phyloP scores from a whole-genome alignment of 768 basidiomycete genomes.

The Tricholoma bakamatsutake region DNA sequence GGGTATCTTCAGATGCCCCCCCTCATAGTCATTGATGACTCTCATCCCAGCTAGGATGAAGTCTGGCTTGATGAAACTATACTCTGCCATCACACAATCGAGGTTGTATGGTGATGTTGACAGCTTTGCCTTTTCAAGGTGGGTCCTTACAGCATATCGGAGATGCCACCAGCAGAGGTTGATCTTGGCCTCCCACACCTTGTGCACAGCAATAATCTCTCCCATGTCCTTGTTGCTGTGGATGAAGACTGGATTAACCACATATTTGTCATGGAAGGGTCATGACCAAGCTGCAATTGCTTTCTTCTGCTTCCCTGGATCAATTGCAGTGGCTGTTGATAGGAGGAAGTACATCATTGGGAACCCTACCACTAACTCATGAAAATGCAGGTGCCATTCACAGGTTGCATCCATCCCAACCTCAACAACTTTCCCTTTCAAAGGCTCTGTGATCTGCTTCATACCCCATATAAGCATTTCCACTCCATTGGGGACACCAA shows the following conservation, averaged over 20 bases:
- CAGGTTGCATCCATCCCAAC: constrained; percentile 1
- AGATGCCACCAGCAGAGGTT: not conserved
- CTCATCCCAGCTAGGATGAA: not conserved
- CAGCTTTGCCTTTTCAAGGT: not conserved
- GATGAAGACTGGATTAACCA: not conserved
- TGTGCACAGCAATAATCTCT: too few species aligned
- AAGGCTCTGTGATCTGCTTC: not conserved
- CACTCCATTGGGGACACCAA: too few species aligned
- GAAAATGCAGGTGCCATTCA: not conserved
- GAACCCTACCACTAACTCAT: not conserved
- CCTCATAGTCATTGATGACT: not conserved
- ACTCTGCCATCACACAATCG: not conserved
- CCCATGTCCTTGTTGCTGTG: not conserved
- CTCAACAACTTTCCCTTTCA: not conserved
- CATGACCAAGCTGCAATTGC: not conserved
- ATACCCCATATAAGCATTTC: too few species aligned
- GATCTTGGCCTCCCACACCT: not conserved
- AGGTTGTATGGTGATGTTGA: not conserved
- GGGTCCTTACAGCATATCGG: not conserved
- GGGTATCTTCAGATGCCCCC: too few species aligned
- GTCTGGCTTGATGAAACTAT: not conserved
- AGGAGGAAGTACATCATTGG: not conserved
- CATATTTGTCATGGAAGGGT: not conserved
- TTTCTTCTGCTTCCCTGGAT: not conserved
- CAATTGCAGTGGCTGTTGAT: not conserved